Conservation (phyloP, 2,329 filamentous ascomycete species). For the Fusarium brevicatenulatum region DNA sequence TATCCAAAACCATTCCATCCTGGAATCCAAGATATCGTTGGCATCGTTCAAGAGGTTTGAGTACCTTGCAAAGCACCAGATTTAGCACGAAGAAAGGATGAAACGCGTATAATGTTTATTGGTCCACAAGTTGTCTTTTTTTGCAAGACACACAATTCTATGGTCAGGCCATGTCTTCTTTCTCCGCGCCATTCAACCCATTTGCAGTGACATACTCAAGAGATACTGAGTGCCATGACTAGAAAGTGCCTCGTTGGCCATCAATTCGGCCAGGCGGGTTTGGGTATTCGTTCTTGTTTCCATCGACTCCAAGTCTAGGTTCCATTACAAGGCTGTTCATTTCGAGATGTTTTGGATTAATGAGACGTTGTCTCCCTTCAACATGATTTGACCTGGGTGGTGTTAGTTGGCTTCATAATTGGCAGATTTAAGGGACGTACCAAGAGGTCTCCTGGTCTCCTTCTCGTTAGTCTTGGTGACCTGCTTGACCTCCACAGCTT, state of each 20-base stretch:
- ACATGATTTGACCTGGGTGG: slow-evolving; percentile 78
- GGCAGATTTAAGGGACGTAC: slow-evolving; percentile 59
- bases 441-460: slow-evolving; percentile 81
- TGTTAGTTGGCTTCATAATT: slow-evolving; percentile 1
- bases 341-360: slow-evolving; percentile 71
- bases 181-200: slow-evolving; percentile 15
- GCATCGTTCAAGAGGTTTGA: neutral
- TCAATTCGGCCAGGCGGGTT: slow-evolving; percentile 23
- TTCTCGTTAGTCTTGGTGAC: slow-evolving; percentile 80
- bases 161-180: slow-evolving; percentile 13
- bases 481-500: slow-evolving; percentile 91
- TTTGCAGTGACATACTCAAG: slow-evolving; percentile 8
- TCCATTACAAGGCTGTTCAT: slow-evolving; percentile 26
- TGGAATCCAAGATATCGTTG: neutral
- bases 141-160: slow-evolving; percentile 16
- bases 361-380: slow-evolving; percentile 90
- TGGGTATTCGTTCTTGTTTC: slow-evolving; percentile 33
- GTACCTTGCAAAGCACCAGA: neutral
- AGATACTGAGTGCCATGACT: slow-evolving; percentile 22
- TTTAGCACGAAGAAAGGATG: neutral
- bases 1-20: neutral
- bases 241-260: slow-evolving; percentile 25
- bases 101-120: slow-evolving; percentile 27
- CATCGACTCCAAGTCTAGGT: slow-evolving; percentile 7
- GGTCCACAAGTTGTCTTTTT: slow-evolving; percentile 17